A percentile compares a stretch with the other conserved stretches of the same genome.
These are phyloP conservation scores for Tardiomyces depauwii DNA, from an alignment of 1,139 yeast species.

Conservation along the genomic window DNA sequence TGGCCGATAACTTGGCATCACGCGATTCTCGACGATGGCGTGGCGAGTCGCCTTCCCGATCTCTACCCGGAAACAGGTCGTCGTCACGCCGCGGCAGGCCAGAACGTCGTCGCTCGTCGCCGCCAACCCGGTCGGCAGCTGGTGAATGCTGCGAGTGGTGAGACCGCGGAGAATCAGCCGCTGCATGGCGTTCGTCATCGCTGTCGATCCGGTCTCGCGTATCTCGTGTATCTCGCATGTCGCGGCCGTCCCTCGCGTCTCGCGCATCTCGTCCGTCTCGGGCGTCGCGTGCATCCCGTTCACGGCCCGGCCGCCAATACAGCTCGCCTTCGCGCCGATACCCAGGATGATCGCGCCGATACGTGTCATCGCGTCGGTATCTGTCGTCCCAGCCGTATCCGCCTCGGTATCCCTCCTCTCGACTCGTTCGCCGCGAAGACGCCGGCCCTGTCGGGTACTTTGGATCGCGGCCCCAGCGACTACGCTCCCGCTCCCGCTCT, in stretches of 20 bases:
- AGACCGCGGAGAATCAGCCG: not conserved
- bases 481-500: conserved; percentile 7
- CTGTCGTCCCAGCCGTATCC: not conserved
- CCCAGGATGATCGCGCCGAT: not conserved
- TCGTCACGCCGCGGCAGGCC: conserved; percentile 1
- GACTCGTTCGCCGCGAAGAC: not conserved
- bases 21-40: not conserved
- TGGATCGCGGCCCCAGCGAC: conserved; percentile 3
- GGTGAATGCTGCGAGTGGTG: conserved; percentile 1
- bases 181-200: not conserved
- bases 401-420: not conserved
- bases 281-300: conserved; percentile 1
- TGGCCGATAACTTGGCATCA: too few relatives aligned
- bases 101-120: not conserved
- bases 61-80: conserved; percentile 2
- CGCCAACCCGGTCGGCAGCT: not conserved
- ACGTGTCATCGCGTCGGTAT: not conserved
- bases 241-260: conserved; percentile 4
- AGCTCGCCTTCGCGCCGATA: not conserved
- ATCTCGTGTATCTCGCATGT: conserved; percentile 5
- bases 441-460: not conserved
- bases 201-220: conserved; percentile 2
- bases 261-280: conserved; percentile 6
- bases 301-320: conserved; percentile 2
- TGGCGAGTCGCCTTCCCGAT: conserved; percentile 2